A percentile compares a stretch with the other conserved stretches of the same genome.
These are phyloP conservation scores for Magnusiomyces starmeri DNA, from an alignment of 1,139 yeast genomes.

Conservation along the genomic window DNA sequence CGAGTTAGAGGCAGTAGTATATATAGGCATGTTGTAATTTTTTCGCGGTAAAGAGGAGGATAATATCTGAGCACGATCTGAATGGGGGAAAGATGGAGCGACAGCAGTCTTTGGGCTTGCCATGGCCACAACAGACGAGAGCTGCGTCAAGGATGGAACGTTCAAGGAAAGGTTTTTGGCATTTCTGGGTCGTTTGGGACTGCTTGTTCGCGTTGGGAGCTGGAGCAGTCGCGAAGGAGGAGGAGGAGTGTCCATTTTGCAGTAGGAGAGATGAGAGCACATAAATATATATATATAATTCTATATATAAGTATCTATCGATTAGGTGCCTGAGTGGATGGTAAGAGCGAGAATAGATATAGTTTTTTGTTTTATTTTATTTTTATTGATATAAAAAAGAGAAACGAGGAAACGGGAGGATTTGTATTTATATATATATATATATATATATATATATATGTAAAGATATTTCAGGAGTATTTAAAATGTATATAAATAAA, in stretches of 20 bases:
- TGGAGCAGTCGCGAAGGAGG: conserved; percentile 10
- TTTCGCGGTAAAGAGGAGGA: neutral
- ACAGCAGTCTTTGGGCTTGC: conserved; percentile 6
- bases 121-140: conserved; percentile 3
- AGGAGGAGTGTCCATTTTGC: conserved; percentile 7
- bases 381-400: too few relatives aligned
- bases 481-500: too few relatives aligned
- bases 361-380: neutral
- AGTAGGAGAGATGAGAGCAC: too few relatives aligned
- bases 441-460: too few relatives aligned
- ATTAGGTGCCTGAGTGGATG: too few relatives aligned
- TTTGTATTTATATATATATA: too few relatives aligned
- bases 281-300: too few relatives aligned
- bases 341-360: too few relatives aligned
- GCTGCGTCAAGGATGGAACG: conserved; percentile 11
- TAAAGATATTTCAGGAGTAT: too few relatives aligned
- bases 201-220: conserved; percentile 2
- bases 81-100: neutral
- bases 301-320: too few relatives aligned
- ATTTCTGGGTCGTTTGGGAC: conserved; percentile 7
- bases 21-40: conserved; percentile 4
- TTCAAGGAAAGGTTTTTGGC: conserved; percentile 14
- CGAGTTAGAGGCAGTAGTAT: neutral
- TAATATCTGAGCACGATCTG: neutral
- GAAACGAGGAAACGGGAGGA: too few relatives aligned